Evolutionary conservation across 2,329 filamentous ascomycete species (phyloP), one percentile per base, ranked within the genome.

Genomic region (Zymoseptoria ardabiliae): DNA sequence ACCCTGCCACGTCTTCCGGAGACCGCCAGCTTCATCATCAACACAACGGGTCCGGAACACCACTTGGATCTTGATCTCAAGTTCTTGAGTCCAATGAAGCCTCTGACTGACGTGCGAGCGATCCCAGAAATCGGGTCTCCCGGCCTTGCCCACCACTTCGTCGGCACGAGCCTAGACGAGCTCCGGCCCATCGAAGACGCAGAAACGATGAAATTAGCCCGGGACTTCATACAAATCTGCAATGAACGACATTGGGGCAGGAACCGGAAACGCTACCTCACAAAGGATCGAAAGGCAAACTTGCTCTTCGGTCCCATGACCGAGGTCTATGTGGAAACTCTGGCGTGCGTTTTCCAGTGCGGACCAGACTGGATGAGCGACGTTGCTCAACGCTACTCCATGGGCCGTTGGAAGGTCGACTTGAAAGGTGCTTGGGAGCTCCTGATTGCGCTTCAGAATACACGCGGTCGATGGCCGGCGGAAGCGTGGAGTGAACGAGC

Each of bases 251-350:
- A 72, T 55, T 61, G 64, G 41, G 70, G 70, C 25, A 62, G 70
- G 22, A 71, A 72, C 53, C 65, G 70, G 22, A 65, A 66, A 35
- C 68, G 70, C n/a, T 72, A 72, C 58, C 61, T 72, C 20, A 60
- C 67, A 8, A 60, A 65, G 41, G 70, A 72, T 54, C 50, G 58
- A 3, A 64, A 65, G 7, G 61, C 68, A 11, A 73, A 77, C 30
- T 63, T 68, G 3, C 70, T 74, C 17, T 73, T 73, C 20, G 68
- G 73, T 13, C 66, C 71, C 2, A 73, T 77, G 68, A 66, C 68
- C n/a, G 76, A 76, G 45, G 70, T 75, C 4, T 78, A 76, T 65
- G 68, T 72, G 13, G 73, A 77, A 57, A 76, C 74, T 4, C 67
- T 78, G 2, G 73, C 74, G 2, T 77, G 75, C 61, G 66, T 74